Conservation (phyloP, 164 flowering plant genomes). For the Hamamelis virginiana region DNA sequence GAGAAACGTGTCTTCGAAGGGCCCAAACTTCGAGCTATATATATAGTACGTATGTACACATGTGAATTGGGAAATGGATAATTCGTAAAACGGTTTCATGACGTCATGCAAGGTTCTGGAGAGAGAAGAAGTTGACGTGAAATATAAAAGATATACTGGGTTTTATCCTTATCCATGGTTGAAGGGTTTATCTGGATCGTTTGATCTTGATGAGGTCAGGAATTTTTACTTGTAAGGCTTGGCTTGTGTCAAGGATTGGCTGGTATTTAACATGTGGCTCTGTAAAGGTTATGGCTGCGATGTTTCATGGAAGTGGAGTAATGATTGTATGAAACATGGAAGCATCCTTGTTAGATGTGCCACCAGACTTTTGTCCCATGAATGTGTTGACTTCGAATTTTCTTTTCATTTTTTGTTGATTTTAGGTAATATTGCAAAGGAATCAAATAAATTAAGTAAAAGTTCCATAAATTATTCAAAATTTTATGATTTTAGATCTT, state of each 20-base stretch:
- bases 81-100: constrained; percentile 14
- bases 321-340: background rate
- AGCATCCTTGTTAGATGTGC: background rate
- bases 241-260: background rate
- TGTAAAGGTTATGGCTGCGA: background rate
- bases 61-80: constrained; percentile 14
- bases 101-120: constrained; percentile 15
- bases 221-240: background rate
- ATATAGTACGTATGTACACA: background rate
- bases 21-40: constrained; percentile 8
- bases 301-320: constrained; percentile 3
- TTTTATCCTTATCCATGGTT: constrained; percentile 34
- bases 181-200: constrained; percentile 5
- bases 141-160: background rate
- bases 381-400: no score
- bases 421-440: no score
- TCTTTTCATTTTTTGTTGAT: no score
- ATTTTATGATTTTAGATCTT: no score
- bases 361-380: no score
- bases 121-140: constrained; percentile 4
- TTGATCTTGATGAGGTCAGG: background rate
- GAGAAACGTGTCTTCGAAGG: background rate
- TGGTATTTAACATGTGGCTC: constrained; percentile 12
- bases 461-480: no score
- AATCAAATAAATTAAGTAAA: no score